These are phyloP conservation scores for Alternaria gansuensis DNA, from an alignment of 2,329 filamentous ascomycete genomes.

Conservation along the genomic window DNA sequence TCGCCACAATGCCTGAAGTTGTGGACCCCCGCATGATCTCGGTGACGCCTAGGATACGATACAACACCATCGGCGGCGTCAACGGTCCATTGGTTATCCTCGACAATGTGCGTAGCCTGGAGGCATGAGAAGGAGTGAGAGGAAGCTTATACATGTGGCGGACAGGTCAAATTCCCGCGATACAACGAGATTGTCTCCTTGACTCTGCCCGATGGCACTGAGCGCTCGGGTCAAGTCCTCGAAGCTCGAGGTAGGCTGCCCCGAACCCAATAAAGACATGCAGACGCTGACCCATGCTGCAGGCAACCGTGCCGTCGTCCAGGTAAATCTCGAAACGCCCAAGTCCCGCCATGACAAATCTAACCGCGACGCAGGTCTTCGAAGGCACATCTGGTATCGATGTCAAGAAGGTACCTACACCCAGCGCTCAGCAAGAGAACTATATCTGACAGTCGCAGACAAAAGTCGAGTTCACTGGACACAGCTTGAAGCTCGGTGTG, in stretches of 20 bases:
- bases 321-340: conserved; percentile 65
- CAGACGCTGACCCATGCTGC: conserved; percentile 31
- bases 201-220: conserved; percentile 93
- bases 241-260: conserved; percentile 84
- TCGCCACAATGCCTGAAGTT: conserved; percentile 50
- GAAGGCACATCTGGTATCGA: conserved; percentile 97
- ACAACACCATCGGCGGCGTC: conserved; percentile 98
- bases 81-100: conserved; percentile 98
- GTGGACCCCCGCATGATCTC: conserved; percentile 62
- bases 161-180: conserved; percentile 92
- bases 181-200: conserved; percentile 98
- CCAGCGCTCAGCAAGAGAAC: conserved; percentile 21
- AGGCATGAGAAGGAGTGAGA: conserved; percentile 8
- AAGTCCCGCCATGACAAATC: conserved; percentile 15
- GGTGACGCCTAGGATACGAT: conserved; percentile 79
- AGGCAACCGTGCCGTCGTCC: conserved; percentile 94
- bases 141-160: conserved; percentile 35
- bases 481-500: conserved; percentile 97
- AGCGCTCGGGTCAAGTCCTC: conserved; percentile 92
- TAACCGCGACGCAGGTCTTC: conserved; percentile 75
- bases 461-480: conserved; percentile 94
- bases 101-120: conserved; percentile 76
- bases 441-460: conserved; percentile 66
- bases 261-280: not conserved
- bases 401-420: conserved; percentile 80